Percentiles rank a stretch among this genome's conserved stretches.
Conservation (phyloP, 208 protist genomes). For the Phytomonas sp. region DNA sequence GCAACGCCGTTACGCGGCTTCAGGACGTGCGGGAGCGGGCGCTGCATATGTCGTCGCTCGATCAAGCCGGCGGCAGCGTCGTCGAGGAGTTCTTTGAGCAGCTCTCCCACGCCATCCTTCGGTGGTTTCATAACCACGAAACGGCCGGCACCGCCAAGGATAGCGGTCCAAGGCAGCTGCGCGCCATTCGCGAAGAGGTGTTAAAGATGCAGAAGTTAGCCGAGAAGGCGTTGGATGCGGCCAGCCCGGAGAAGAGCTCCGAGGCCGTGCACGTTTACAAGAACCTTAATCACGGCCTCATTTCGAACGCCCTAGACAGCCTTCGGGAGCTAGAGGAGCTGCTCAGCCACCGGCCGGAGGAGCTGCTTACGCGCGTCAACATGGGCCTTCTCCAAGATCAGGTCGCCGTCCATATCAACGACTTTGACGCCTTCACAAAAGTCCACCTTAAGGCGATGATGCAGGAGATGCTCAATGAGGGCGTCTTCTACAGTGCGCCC, state of each 20-base stretch:
- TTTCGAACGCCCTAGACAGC: conserved; percentile 50
- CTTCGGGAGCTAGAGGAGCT: conserved; percentile 58
- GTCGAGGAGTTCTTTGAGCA: conserved; percentile 42
- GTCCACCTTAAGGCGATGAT: conserved; percentile 60
- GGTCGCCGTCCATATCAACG: conserved; percentile 67
- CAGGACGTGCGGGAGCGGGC: conserved; percentile 70
- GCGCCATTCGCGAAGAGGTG: conserved; percentile 40
- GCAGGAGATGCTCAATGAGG: conserved; percentile 66
- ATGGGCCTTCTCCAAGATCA: conserved; percentile 59
- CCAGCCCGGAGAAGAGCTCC: background rate
- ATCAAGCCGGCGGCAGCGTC: conserved; percentile 46
- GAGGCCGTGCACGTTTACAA: conserved; percentile 42
- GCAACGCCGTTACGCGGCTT: conserved; percentile 66
- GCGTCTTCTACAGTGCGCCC: conserved; percentile 34
- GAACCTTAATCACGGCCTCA: conserved; percentile 53
- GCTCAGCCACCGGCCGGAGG: conserved; percentile 23
- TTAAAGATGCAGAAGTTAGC: background rate
- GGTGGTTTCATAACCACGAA: conserved; percentile 51
- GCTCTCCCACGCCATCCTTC: conserved; percentile 38
- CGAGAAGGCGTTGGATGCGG: background rate
- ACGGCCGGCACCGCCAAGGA: conserved; percentile 27
- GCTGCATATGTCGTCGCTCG: conserved; percentile 45
- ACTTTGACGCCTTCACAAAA: conserved; percentile 73
- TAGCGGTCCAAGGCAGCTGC: conserved; percentile 44
- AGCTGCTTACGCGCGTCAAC: conserved; percentile 59